Conservation (phyloP, 345 rosid genomes). For the Salix dunnii region DNA sequence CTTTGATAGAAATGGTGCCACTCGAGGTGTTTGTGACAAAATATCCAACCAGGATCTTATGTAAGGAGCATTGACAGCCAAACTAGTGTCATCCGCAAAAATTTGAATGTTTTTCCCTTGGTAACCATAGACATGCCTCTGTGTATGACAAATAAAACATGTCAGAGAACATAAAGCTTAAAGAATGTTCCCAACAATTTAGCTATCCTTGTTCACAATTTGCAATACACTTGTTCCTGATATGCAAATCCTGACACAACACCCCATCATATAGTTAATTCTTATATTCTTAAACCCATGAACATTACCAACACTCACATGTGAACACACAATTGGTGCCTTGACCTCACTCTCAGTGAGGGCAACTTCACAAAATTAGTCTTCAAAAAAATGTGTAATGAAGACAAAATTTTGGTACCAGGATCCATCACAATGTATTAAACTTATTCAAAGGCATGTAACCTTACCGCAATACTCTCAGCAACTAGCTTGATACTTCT, state of each 20-base stretch:
- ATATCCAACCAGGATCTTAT: constrained; percentile 79
- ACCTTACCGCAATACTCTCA: constrained; percentile 88
- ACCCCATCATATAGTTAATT: not conserved
- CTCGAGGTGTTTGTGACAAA: constrained; percentile 85
- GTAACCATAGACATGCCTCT: constrained; percentile 86
- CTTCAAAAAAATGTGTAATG: not conserved
- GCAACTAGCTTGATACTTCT: constrained; percentile 81
- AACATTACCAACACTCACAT: not conserved
- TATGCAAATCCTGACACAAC: not conserved
- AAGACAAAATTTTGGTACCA: constrained; percentile 9
- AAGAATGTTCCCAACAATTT: not conserved
- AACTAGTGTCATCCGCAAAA: constrained; percentile 78
- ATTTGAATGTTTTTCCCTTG: constrained; percentile 71
- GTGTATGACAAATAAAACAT: constrained; percentile 10
- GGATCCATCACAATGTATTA: not conserved
- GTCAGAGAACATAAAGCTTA: not conserved
- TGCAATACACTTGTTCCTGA: not conserved
- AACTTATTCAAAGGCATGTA: not conserved
- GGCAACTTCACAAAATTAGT: not conserved
- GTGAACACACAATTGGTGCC: not conserved
- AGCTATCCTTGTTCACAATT: not conserved
- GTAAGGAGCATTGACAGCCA: constrained; percentile 77
- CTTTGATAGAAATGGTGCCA: constrained; percentile 90
- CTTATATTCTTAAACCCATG: not conserved
- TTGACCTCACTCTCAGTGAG: not conserved